phyloP scores from a whole-genome alignment of 306 rosid species.

The Morella rubra region DNA sequence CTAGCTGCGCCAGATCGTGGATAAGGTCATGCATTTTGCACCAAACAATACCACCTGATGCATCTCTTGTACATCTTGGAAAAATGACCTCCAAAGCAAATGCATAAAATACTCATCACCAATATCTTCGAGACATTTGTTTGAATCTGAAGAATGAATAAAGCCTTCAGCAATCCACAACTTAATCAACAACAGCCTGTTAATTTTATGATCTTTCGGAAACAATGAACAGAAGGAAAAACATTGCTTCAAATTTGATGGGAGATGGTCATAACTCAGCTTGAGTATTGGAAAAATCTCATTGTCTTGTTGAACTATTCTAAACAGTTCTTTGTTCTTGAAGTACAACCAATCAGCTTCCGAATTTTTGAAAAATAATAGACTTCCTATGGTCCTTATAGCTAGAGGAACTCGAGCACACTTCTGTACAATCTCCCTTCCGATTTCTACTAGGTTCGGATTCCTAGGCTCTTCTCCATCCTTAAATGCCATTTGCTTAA shows the following conservation, averaged over 20 bases:
- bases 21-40: slow-evolving; percentile 22
- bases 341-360: slow-evolving; percentile 2
- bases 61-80: neutral
- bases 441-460: neutral
- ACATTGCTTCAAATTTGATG: slow-evolving; percentile 1
- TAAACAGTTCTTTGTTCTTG: neutral
- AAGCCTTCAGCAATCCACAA: slow-evolving; percentile 28
- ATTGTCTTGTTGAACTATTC: neutral
- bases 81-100: slow-evolving; percentile 5
- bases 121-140: slow-evolving; percentile 5
- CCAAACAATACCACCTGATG: accelerated
- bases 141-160: neutral
- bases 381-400: too few relatives aligned
- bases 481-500: slow-evolving; percentile 11
- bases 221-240: slow-evolving; percentile 18
- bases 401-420: too few relatives aligned
- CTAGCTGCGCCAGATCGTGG: slow-evolving; percentile 21
- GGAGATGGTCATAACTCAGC: neutral
- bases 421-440: too few relatives aligned
- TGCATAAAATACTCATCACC: slow-evolving; percentile 1
- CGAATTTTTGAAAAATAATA: too few relatives aligned
- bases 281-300: neutral
- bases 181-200: neutral
- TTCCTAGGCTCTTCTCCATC: neutral
- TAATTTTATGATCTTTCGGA: neutral